These are phyloP conservation scores for Citrullus mucosospermus DNA, from an alignment of 306 rosid genomes.

Conservation along the genomic window DNA sequence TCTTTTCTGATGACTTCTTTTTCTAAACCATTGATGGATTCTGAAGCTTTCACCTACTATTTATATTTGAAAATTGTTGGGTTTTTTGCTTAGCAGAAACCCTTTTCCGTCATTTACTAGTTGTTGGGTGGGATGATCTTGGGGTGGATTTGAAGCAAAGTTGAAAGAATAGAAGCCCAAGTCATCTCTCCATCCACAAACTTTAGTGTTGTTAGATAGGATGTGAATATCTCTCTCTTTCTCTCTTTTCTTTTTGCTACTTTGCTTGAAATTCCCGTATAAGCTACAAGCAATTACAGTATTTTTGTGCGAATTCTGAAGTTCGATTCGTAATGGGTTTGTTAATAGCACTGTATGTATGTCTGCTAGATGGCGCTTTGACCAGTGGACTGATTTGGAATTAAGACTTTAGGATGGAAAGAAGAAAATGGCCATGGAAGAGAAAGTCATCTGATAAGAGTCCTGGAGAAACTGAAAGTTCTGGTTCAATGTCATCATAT, in stretches of 20 bases:
- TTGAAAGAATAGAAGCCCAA: conserved; percentile 22
- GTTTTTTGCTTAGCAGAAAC: neutral
- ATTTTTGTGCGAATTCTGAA: neutral
- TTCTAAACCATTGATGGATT: neutral
- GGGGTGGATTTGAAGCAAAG: conserved; percentile 34
- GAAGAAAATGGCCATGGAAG: conserved; percentile 80
- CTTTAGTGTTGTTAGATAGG: conserved; percentile 13
- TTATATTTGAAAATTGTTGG: neutral
- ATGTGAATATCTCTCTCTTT: conserved; percentile 17
- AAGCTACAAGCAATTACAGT: neutral
- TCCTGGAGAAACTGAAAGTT: conserved; percentile 66
- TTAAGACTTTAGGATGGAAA: conserved; percentile 41
- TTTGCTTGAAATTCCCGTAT: neutral
- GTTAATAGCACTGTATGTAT: neutral
- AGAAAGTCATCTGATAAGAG: conserved; percentile 66
- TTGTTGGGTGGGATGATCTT: conserved; percentile 15
- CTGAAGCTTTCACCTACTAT: neutral
- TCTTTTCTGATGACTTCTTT: neutral
- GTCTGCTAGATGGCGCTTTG: conserved; percentile 7
- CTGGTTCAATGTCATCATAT: conserved; percentile 70
- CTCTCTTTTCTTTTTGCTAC: conserved; percentile 3
- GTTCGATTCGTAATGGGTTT: neutral
- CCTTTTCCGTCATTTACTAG: conserved; percentile 8
- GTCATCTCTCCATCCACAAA: conserved; percentile 11
- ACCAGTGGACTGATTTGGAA: conserved; percentile 23